Percentiles rank a stretch among this genome's conserved stretches.
Evolutionary conservation across 108 stramenopile species (phyloP).

Genomic region (Chaetoceros tenuissimus): DNA sequence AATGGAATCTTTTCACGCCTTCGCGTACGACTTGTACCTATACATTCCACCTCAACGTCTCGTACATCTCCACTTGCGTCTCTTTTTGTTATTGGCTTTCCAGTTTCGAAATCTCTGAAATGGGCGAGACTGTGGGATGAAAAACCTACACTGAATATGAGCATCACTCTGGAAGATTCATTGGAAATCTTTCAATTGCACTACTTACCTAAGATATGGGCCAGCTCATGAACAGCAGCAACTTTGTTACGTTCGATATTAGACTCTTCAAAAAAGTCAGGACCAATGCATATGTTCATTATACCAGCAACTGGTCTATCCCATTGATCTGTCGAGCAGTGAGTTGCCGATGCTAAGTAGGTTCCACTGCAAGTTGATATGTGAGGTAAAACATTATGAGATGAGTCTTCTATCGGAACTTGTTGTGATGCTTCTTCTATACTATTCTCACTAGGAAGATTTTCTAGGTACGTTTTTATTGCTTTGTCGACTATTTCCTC

Average conservation of each 20-base stretch:
- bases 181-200: no score
- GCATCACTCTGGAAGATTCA: no score
- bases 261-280: slow-evolving; percentile 36
- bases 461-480: no score
- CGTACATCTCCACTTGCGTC: slow-evolving; percentile 15
- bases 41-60: slow-evolving; percentile 27
- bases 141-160: no score
- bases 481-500: no score
- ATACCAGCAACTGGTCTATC: slow-evolving; percentile 75
- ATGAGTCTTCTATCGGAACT: no score
- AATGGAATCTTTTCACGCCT: slow-evolving; percentile 38
- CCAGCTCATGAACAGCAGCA: slow-evolving; percentile 74
- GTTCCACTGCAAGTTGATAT: slow-evolving; percentile 34
- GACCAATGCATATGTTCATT: slow-evolving; percentile 67
- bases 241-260: slow-evolving; percentile 39
- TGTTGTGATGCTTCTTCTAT: no score
- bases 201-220: slow-evolving; percentile 69
- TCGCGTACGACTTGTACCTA: slow-evolving; percentile 25
- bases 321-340: slow-evolving; percentile 75
- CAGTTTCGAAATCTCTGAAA: slow-evolving; percentile 59
- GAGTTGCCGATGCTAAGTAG: slow-evolving; percentile 66
- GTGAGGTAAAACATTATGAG: no score
- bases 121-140: slow-evolving; percentile 66
- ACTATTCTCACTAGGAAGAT: no score
- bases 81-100: slow-evolving; percentile 57